Conservation (phyloP, 306 rosid species). For the Quercus glauca region DNA sequence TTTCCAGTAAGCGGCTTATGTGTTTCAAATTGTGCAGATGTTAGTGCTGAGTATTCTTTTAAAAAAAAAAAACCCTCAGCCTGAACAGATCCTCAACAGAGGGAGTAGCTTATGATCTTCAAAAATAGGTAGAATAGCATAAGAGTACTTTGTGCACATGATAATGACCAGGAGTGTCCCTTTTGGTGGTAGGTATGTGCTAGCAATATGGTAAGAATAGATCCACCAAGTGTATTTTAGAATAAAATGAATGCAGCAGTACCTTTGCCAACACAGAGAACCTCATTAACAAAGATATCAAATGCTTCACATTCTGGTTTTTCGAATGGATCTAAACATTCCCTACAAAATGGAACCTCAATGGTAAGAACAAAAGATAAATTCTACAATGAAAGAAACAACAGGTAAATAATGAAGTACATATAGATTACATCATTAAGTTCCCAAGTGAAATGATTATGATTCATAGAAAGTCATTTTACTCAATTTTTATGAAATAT, state of each 20-base stretch:
- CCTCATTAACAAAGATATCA: conserved; percentile 79
- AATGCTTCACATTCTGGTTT: conserved; percentile 86
- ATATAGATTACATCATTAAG: background rate
- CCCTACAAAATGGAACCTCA: conserved; percentile 45
- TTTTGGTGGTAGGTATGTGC: background rate
- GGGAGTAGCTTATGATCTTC: background rate
- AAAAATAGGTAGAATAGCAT: background rate
- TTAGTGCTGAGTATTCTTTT: too few relatives aligned
- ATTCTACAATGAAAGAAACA: background rate
- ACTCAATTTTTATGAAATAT: background rate
- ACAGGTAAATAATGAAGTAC: background rate
- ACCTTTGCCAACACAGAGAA: conserved; percentile 84
- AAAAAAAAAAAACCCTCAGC: background rate
- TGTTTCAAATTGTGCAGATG: background rate
- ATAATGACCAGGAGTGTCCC: background rate
- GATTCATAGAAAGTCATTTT: background rate
- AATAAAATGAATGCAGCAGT: background rate
- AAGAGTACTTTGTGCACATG: background rate
- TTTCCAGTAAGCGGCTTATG: background rate
- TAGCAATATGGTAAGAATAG: background rate
- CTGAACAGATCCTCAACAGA: background rate
- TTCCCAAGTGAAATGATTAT: background rate
- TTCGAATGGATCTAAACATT: conserved; percentile 91
- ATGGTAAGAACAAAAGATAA: conserved; percentile 10
- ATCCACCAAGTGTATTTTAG: background rate